Evolutionary conservation across 208 protist genomes (phyloP), one percentile per base, ranked within the genome.

Genomic region (Leishmania gerbilli): DNA sequence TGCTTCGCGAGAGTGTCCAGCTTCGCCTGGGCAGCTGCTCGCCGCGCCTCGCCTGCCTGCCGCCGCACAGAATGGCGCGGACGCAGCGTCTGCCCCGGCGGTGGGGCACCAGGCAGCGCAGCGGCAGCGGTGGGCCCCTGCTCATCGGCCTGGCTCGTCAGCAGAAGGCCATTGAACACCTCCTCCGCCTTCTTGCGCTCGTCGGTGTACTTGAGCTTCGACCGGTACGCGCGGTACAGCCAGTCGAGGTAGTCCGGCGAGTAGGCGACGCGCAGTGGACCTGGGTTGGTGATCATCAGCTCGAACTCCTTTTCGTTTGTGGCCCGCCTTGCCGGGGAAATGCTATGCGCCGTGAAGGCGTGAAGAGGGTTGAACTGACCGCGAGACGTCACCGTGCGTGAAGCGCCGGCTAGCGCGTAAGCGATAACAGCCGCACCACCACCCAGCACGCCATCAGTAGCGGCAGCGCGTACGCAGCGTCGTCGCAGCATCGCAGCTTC

Each of bases 331-430:
- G 45, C 83, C 40, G 76, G 77, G 4, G 78, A 79, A 4, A 90
- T 87, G 45, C 84, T 86, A 34, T 90, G 82, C 51, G 15, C 84
- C 0, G 82, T 79, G 77, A 97, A 97, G 81, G 91, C 86, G 79
- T 97, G 94, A 77, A 97, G 87, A 1, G 94, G 94, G 68, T 97
- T 96, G 83, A 93, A 97, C 79, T 96, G 92, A 45, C 94, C 94
- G 0, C 91, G 87, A 4, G 92, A 90, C 0, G 94, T 95, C 40
- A 96, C 88, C 37, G 3, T 27, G 53, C 93, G 93, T 11, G 40
- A 24, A 8, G 77, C 49, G 24, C 21, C 24, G 27, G 53, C 34
- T 21, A 81, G 68, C 51, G 65, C 53, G 8, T 27, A 42, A 17
- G 56, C 17, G 19, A 49, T 5, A 17, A 56, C 74, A 4, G 40